Conservation (phyloP, 2,329 filamentous ascomycete species). For the Paradendryphiella salina region DNA sequence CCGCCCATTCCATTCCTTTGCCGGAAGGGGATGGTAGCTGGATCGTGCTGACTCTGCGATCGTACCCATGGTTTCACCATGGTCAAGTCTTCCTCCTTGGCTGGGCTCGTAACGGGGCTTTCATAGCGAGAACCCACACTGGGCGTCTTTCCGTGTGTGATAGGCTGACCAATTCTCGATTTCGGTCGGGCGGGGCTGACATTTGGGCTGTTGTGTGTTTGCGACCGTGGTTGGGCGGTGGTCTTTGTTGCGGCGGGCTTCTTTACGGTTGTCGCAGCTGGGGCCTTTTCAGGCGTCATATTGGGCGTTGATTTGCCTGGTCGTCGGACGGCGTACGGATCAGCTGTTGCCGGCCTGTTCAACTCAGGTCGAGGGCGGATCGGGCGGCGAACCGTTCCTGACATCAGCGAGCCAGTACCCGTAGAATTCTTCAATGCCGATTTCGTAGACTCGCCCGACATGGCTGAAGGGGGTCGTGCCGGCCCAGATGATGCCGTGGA, state of each 20-base stretch:
- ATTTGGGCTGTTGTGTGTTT: slow-evolving; percentile 42
- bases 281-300: slow-evolving; percentile 52
- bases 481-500: slow-evolving; percentile 36
- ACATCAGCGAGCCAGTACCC: slow-evolving; percentile 55
- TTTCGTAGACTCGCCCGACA: slow-evolving; percentile 41
- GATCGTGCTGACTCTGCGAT: slow-evolving; percentile 38
- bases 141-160: slow-evolving; percentile 37
- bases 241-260: slow-evolving; percentile 43
- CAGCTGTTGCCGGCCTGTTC: slow-evolving; percentile 57
- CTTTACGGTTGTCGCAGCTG: slow-evolving; percentile 44
- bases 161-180: slow-evolving; percentile 39
- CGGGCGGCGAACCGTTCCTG: slow-evolving; percentile 62
- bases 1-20: slow-evolving; percentile 47
- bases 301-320: slow-evolving; percentile 52
- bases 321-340: slow-evolving; percentile 54
- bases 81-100: slow-evolving; percentile 53
- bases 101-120: slow-evolving; percentile 42
- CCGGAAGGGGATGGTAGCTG: slow-evolving; percentile 38
- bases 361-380: slow-evolving; percentile 50
- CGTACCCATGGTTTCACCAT: slow-evolving; percentile 53
- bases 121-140: slow-evolving; percentile 34
- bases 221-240: slow-evolving; percentile 36
- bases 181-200: slow-evolving; percentile 45
- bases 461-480: slow-evolving; percentile 44
- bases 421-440: slow-evolving; percentile 38